Percentiles rank a stretch among this genome's conserved stretches.
Evolutionary conservation across 208 protist species (phyloP).

Genomic region (Wallacemonas sp.): DNA sequence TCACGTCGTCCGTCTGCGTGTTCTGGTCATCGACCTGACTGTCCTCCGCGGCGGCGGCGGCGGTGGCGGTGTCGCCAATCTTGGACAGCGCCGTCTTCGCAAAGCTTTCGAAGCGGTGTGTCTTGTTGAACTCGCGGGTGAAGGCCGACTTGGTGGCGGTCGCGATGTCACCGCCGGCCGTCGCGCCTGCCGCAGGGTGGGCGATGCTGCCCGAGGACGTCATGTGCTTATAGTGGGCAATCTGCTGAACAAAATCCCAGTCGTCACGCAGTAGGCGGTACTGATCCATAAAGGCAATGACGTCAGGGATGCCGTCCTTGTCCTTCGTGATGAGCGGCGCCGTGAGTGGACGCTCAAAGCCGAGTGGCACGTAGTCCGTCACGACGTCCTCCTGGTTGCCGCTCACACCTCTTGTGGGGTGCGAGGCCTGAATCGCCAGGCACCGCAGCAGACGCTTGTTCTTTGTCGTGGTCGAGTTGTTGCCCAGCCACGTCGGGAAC

Average conservation of each 20-base stretch:
- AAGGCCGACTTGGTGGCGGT: conserved; percentile 87
- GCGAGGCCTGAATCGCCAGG: conserved; percentile 64
- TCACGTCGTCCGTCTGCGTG: conserved; percentile 18
- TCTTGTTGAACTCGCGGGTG: conserved; percentile 89
- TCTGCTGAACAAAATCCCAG: conserved; percentile 85
- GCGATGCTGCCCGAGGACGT: conserved; percentile 19
- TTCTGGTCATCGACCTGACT: conserved; percentile 18
- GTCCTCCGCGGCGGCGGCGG: conserved; percentile 20
- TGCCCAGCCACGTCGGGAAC: conserved; percentile 87
- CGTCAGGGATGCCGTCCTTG: conserved; percentile 73
- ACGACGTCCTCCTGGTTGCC: conserved; percentile 79
- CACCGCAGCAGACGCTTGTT: conserved; percentile 77
- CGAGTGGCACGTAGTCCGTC: conserved; percentile 86
- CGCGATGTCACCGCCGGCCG: conserved; percentile 32
- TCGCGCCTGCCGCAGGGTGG: conserved; percentile 5
- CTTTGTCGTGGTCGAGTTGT: conserved; percentile 88
- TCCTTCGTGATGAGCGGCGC: conserved; percentile 48
- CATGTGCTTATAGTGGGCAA: conserved; percentile 80
- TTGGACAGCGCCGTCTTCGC: conserved; percentile 52
- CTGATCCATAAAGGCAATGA: conserved; percentile 84
- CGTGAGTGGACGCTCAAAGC: conserved; percentile 62
- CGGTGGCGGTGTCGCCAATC: conserved; percentile 16
- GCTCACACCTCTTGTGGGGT: conserved; percentile 52
- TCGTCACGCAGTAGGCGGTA: conserved; percentile 89
- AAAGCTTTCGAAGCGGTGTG: conserved; percentile 74